These are phyloP conservation scores for Adiantum capillusveneris DNA, from an alignment of 75 land plant species.

Conservation along the genomic window DNA sequence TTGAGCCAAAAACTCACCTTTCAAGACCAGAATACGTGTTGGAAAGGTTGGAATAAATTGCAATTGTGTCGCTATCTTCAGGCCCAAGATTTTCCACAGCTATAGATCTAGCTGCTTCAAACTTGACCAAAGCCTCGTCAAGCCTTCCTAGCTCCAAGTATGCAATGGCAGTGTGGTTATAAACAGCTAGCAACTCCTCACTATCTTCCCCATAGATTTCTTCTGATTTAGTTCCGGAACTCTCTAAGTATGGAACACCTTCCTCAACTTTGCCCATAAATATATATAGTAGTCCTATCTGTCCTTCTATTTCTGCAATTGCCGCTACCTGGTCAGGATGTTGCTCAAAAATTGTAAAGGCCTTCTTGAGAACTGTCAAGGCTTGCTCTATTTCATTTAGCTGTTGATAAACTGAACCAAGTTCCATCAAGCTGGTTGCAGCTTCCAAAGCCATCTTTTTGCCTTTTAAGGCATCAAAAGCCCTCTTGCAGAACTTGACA, in stretches of 20 bases:
- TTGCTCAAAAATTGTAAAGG: slow-evolving; percentile 6
- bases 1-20: slow-evolving; percentile 6
- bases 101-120: slow-evolving; percentile 17
- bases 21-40: slow-evolving; percentile 16
- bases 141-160: slow-evolving; percentile 12
- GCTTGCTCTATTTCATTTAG: slow-evolving; percentile 16
- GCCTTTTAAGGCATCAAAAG: not conserved
- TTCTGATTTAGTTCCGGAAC: slow-evolving; percentile 6
- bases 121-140: slow-evolving; percentile 10
- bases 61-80: slow-evolving; percentile 18
- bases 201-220: slow-evolving; percentile 12
- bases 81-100: slow-evolving; percentile 13
- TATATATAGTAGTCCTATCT: slow-evolving; percentile 20
- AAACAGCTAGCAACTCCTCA: slow-evolving; percentile 15
- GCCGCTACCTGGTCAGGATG: slow-evolving; percentile 18
- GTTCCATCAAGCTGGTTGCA: slow-evolving; percentile 12
- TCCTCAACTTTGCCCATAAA: slow-evolving; percentile 16
- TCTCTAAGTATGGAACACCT: slow-evolving; percentile 20
- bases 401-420: slow-evolving; percentile 14
- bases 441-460: slow-evolving; percentile 10
- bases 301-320: slow-evolving; percentile 20
- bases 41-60: slow-evolving; percentile 10
- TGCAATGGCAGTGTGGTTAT: slow-evolving; percentile 23
- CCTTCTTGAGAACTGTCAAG: slow-evolving; percentile 9
- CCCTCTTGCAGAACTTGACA: slow-evolving; percentile 3